These are phyloP conservation scores for Ophiocordyceps camponoti-leonardi DNA, from an alignment of 2,329 filamentous ascomycete genomes.

Conservation along the genomic window DNA sequence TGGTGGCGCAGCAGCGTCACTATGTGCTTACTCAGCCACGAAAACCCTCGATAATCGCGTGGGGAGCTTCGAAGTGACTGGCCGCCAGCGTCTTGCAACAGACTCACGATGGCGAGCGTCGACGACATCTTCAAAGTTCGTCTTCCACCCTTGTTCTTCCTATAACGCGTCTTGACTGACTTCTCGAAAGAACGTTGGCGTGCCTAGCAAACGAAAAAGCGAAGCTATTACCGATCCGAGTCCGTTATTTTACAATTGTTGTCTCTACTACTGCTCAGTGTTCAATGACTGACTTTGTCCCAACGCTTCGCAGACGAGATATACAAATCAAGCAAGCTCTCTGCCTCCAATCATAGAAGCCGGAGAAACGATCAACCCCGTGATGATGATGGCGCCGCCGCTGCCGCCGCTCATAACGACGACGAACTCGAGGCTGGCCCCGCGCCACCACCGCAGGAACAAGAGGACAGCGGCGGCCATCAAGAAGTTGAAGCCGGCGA, in stretches of 20 bases:
- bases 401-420: conserved; percentile 25
- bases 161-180: background rate
- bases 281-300: too few relatives aligned
- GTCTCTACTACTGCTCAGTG: background rate
- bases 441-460: conserved; percentile 29
- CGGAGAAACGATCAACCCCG: conserved; percentile 24
- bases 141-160: background rate
- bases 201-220: conserved; percentile 44
- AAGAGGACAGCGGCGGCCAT: conserved; percentile 14
- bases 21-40: background rate
- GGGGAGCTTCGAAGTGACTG: too few relatives aligned
- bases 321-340: conserved; percentile 44
- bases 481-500: conserved; percentile 33
- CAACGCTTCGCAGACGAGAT: conserved; percentile 35
- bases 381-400: conserved; percentile 12
- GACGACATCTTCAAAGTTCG: conserved; percentile 40
- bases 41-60: background rate
- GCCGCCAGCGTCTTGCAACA: background rate
- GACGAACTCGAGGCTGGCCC: conserved; percentile 33
- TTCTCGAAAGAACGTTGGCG: conserved; percentile 19
- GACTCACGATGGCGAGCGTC: conserved; percentile 31
- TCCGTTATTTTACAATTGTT: conserved; percentile 18
- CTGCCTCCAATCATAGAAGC: conserved; percentile 24
- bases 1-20: background rate
- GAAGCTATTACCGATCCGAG: conserved; percentile 45